These are phyloP conservation scores for Plasmopara halstedii DNA, from an alignment of 352 stramenopile species.

Conservation along the genomic window DNA sequence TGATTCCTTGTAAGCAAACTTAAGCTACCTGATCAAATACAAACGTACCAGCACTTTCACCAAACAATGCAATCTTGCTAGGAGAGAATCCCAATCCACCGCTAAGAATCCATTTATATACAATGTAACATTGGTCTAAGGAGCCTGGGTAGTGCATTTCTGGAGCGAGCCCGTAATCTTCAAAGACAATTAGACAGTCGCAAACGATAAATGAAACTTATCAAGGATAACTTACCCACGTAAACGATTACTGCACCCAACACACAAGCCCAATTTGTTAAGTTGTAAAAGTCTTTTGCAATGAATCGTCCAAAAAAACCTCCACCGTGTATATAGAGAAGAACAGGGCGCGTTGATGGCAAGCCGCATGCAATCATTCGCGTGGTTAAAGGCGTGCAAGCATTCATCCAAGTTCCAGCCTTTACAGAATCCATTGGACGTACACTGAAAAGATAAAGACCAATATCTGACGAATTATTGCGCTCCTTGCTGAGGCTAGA, in stretches of 20 bases:
- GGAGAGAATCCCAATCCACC: conserved; percentile 68
- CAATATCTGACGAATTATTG: conserved; percentile 45
- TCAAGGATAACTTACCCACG: conserved; percentile 43
- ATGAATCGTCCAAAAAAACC: conserved; percentile 86
- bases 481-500: conserved; percentile 24
- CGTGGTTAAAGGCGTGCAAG: conserved; percentile 38
- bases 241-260: conserved; percentile 83
- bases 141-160: conserved; percentile 77
- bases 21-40: neutral
- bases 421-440: conserved; percentile 55
- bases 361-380: conserved; percentile 69
- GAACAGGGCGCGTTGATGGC: conserved; percentile 52
- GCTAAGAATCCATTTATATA: conserved; percentile 82
- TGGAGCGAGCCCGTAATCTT: conserved; percentile 77
- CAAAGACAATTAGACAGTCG: neutral
- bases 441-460: conserved; percentile 63
- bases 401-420: conserved; percentile 60
- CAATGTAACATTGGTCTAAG: conserved; percentile 66
- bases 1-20: neutral
- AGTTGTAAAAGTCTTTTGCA: conserved; percentile 73
- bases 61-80: conserved; percentile 66
- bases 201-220: neutral
- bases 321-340: conserved; percentile 83
- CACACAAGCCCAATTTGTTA: conserved; percentile 58
- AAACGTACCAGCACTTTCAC: conserved; percentile 69